Evolutionary conservation across 2,329 filamentous ascomycete genomes (phyloP).

Genomic region (Aspergillus felis): DNA sequence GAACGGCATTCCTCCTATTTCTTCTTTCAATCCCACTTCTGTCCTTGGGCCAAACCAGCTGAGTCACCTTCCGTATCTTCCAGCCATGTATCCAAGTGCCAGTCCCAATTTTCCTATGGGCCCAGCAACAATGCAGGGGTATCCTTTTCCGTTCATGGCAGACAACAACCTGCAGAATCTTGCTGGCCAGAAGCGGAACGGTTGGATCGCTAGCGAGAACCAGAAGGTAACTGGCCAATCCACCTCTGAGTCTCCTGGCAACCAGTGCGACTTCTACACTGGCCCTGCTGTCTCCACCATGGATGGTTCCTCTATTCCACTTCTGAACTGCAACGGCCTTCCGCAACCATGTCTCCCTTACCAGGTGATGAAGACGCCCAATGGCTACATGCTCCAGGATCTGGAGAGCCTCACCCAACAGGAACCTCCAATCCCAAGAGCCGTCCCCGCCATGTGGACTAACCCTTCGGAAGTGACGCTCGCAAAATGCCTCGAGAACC

Average conservation of each 20-base stretch:
- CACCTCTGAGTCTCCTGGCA: slow-evolving; percentile 54
- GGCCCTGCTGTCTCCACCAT: slow-evolving; percentile 50
- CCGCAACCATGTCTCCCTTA: slow-evolving; percentile 48
- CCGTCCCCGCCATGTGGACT: slow-evolving; percentile 80
- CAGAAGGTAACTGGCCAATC: slow-evolving; percentile 55
- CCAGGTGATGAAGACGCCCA: slow-evolving; percentile 46
- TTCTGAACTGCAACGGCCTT: slow-evolving; percentile 57
- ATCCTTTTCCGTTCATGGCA: slow-evolving; percentile 35
- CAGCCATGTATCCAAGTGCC: slow-evolving; percentile 36
- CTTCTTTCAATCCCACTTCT: slow-evolving; percentile 26
- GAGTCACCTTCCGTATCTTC: slow-evolving; percentile 34
- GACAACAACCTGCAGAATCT: slow-evolving; percentile 35
- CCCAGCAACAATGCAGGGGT: slow-evolving; percentile 28
- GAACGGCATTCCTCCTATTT: slow-evolving; percentile 25
- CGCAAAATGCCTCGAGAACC: slow-evolving; percentile 91
- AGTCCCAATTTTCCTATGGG: slow-evolving; percentile 30
- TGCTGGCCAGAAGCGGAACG: slow-evolving; percentile 32
- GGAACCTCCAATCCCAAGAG: slow-evolving; percentile 78
- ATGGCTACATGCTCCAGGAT: slow-evolving; percentile 45
- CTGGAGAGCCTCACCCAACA: slow-evolving; percentile 65
- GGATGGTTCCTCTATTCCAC: slow-evolving; percentile 54
- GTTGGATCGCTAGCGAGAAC: slow-evolving; percentile 43
- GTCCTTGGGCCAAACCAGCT: slow-evolving; percentile 31
- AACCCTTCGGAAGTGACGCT: slow-evolving; percentile 84
- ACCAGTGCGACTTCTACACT: slow-evolving; percentile 58